Evolutionary conservation across 2,329 filamentous ascomycete genomes (phyloP), one percentile per base, ranked within the genome.

Genomic region (Orbilia brochopaga): DNA sequence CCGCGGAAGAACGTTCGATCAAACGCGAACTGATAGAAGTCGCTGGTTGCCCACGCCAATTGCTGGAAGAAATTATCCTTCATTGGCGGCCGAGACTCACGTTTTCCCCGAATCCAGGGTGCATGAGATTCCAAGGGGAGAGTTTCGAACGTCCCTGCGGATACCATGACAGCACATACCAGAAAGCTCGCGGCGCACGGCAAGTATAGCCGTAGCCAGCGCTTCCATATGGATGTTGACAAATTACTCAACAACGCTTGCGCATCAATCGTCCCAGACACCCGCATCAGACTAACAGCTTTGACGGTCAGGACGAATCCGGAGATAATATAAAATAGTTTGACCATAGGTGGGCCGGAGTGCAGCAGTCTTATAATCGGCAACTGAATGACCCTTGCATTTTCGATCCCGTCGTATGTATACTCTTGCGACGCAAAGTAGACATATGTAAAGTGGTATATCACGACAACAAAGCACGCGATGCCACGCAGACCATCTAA

Each of bases 291-390:
- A 10, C 52, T 19, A 15, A 58, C 61, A 15, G 61, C 61, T 11
- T 65, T 65, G 23, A 51, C 19, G 1, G 61, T 65, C 35, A 65
- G 58, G 19, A 32, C 53, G 30, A 65, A 65, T 8, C 61, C 61
- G 5, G 61, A 65, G 5, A 65, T 65, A 6, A 65, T 65, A 21
- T 65, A 65, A 32, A 65, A 65, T 3, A 65, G 51, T 30, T 65
- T 65, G 19, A 65, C 61, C 61, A 65, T 65, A 1, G 61, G 61
- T 7, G 61, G 61, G 2, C 61, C 61, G 17, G 53, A 37, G 23
- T 65, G 53, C 15, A 65, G 56, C 4, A 65, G 61, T 19, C 57
- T 65, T 19, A 65, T 58, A 19, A 65, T 51, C 1, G 61, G 61
- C 19, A 65, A 19, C 27, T 65, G 53, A 15, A 65, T 19, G 17